These are phyloP conservation scores for Arachis monticola DNA, from an alignment of 331 rosid genomes.

Conservation along the genomic window DNA sequence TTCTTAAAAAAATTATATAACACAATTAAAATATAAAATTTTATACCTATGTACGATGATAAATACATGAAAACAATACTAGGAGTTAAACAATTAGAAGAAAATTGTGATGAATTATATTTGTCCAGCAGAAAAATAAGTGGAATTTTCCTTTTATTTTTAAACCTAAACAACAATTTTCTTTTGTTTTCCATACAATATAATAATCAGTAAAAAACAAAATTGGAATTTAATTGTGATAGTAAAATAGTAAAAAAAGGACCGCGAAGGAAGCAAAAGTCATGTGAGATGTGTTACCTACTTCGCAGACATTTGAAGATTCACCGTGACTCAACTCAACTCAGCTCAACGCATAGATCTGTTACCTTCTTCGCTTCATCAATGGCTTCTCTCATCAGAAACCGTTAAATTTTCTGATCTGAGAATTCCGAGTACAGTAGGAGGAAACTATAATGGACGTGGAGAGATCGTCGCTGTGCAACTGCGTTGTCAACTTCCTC, in stretches of 20 bases:
- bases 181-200: too few relatives aligned
- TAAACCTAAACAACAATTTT: too few relatives aligned
- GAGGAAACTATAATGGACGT: conserved; percentile 61
- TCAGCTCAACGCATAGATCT: background rate
- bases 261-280: background rate
- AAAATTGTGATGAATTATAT: too few relatives aligned
- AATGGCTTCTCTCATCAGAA: conserved; percentile 52
- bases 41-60: too few relatives aligned
- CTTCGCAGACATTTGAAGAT: conserved; percentile 22
- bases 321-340: background rate
- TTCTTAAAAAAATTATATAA: too few relatives aligned
- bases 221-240: too few relatives aligned
- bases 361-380: conserved; percentile 32
- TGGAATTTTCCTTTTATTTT: too few relatives aligned
- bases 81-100: too few relatives aligned
- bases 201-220: too few relatives aligned
- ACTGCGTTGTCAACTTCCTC: conserved; percentile 93
- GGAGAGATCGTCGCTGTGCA: conserved; percentile 93
- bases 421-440: background rate
- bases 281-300: conserved; percentile 34
- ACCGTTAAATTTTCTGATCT: conserved; percentile 43
- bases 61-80: too few relatives aligned
- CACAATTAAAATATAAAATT: too few relatives aligned
- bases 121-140: too few relatives aligned
- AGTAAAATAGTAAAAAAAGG: background rate